Percentiles rank a stretch among this genome's conserved stretches.
phyloP scores from a whole-genome alignment of 2,329 filamentous ascomycete species.

The Triangularia setosa region DNA sequence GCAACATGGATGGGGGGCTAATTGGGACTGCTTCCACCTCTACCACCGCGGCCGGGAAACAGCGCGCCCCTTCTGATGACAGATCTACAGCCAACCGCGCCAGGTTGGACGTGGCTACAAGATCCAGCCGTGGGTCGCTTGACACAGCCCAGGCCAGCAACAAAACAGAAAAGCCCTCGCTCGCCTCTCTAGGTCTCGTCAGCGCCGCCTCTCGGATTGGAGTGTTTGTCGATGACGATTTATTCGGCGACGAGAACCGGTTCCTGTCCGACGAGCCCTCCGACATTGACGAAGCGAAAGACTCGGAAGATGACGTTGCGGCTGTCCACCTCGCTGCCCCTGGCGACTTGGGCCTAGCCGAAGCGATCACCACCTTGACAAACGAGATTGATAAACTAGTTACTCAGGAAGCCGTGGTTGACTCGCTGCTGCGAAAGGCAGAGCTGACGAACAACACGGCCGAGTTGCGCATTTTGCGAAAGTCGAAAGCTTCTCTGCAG shows the following conservation, averaged over 20 bases:
- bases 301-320: slow-evolving; percentile 65
- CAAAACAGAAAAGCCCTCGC: slow-evolving; percentile 71
- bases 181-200: slow-evolving; percentile 86
- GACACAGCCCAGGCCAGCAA: slow-evolving; percentile 32
- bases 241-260: slow-evolving; percentile 85
- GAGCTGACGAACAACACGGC: slow-evolving; percentile 96
- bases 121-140: slow-evolving; percentile 30
- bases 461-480: slow-evolving; percentile 84
- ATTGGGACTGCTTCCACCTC: background rate
- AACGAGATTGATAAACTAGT: slow-evolving; percentile 85
- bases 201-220: slow-evolving; percentile 82
- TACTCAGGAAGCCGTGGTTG: slow-evolving; percentile 85
- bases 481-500: slow-evolving; percentile 89
- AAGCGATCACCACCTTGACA: slow-evolving; percentile 85
- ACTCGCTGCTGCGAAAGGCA: slow-evolving; percentile 87
- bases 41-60: background rate
- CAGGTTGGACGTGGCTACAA: slow-evolving; percentile 33
- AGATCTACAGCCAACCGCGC: slow-evolving; percentile 7
- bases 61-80: background rate
- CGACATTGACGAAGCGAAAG: slow-evolving; percentile 57
- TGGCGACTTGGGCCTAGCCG: slow-evolving; percentile 86
- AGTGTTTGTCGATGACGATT: slow-evolving; percentile 88
- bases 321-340: slow-evolving; percentile 92
- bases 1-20: slow-evolving; percentile 44
- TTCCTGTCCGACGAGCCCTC: slow-evolving; percentile 83